Evolutionary conservation across 139 green algal species (phyloP), one percentile per base, ranked within the genome.

Genomic region (Diplosphaera chodatii): DNA sequence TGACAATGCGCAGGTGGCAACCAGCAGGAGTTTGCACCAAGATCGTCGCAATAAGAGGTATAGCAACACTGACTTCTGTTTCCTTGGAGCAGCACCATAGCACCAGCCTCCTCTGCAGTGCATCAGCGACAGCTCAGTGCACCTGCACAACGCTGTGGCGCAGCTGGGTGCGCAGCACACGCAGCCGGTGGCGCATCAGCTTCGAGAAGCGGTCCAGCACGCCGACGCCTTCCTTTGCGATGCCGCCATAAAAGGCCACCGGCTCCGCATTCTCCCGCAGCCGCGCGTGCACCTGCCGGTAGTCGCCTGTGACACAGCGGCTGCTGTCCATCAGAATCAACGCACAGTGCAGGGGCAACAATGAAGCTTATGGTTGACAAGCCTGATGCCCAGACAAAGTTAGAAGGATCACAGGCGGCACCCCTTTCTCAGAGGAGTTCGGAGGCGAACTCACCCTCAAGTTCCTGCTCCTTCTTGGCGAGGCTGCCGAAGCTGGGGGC

Each of bases 91-190:
- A n/a, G n/a, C n/a, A n/a, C n/a, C n/a, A n/a, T n/a, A n/a, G n/a
- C n/a, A n/a, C n/a, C n/a, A n/a, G n/a, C n/a, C n/a, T n/a, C n/a
- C n/a, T n/a, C n/a, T n/a, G n/a, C n/a, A n/a, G n/a, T n/a, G n/a
- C n/a, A n/a, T 28, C 65, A 70, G 25, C 32, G n/a, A n/a, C n/a
- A n/a, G n/a, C n/a, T n/a, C n/a, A 23, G 32, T 6, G 23, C 48
- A 83, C 78, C 78, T 90, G 88, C 48, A 88, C 72, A 69, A 93
- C 91, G 68, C 74, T 74, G 37, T 88, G 93, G 48, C 62, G 70
- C 85, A 83, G 91, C 76, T 92, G 87, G 69, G 74, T 84, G 32
- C 63, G 63, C 67, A 90, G 76, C 55, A 93, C 67, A 3, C 55
- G 48, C 6, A 32, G 55, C 41, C 77, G 63, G 73, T 88, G 81